Base-by-base conservation (phyloP, 352 stramenopile species). In the Phytophthora cactorum region DNA sequence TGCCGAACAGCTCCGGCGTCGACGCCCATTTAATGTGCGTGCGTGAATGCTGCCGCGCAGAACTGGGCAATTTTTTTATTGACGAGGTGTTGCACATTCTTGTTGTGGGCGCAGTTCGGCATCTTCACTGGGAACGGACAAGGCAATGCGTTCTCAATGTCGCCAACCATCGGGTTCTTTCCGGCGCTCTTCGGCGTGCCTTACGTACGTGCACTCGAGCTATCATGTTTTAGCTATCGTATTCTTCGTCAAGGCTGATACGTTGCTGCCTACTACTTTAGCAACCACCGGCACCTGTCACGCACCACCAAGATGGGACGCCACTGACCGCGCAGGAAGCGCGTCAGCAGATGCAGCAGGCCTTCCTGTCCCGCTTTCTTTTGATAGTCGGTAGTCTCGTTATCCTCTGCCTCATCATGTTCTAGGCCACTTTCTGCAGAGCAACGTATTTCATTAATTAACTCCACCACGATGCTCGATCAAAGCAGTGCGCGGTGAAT, bases 131-230 rank as follows among this genome's bases (percentile, higher is more conserved):
- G 68, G 27, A 75, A 79, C 46, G 67, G 66, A 29, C 72, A 81
- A 53, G 69, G 63, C 14, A 71, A 67, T 22, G 52, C 58, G 2
- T 85, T 88, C 38, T 66, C 76, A 10, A 86, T 89, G 69, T 91
- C 84, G 8, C 81, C 88, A 14, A 89, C 82, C 4, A 78, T 95
- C 15, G 88, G 88, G 4, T 96, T 95, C 78, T 95, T 96, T 57
- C 87, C 90, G 11, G 88, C 86, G 11, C 80, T 96, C 45, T 96
- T 97, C 65, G 84, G 86, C 9, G 68, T 89, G 17, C 77, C 75
- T 22, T 74, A 82, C 32, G 78, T 84, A 77, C 39, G 76, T 69
- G 5, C 3, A 45, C 50, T 29, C 15, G 5, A 44, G 22, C 14
- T 6, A 29, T 25, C 4, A 3, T 36, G 0, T 12, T 22, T 28